Evolutionary conservation across 2,329 filamentous ascomycete genomes (phyloP), one percentile per base, ranked within the genome.

Genomic region (Conoideocrella luteorostrata): DNA sequence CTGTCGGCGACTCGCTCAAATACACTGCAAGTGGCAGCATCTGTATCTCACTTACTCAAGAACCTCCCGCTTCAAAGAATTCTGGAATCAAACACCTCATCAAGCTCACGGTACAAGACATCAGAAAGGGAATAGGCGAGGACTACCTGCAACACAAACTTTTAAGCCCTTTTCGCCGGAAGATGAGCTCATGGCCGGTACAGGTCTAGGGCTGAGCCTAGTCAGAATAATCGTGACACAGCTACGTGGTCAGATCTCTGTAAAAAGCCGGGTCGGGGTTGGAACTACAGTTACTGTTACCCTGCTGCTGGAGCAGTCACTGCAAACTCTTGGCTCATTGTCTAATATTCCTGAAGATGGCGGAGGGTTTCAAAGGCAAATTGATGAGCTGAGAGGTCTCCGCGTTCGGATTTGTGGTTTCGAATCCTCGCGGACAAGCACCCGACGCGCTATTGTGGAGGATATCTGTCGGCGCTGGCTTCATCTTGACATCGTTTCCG

Each of bases 81-180:
- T 29, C 26, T 2, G 49, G 36, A 10, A 47, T 41, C 0, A 43
- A 52, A 15, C 44, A 47, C 7, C 43, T 50, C 10, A 50, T 65
- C 3, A 56, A 51, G 0, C 53, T 80, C 5, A 73, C 67, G 0
- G 73, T 87, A 2, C 66, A 68, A 0, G 83, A 87, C 50, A 82
- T 82, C 0, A 83, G 83, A 1, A 72, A 71, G 35, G 84, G 83
- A 1, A 87, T 87, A 28, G 73, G 72, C 0, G 66, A 75, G 5
- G 77, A 83, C 11, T 87, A 78, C 49, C 60, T 85, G 7, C 68
- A 72, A 17, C 72, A 77, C 5, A 70, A 72, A 11, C 59, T 86
- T 0, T 86, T 81, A 54, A 76, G 72, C 0, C 78, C 81, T 0
- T 86, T 85, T 47, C 26, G 0, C 82, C 86, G 49, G 83, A 86